Evolutionary conservation across 345 rosid genomes (phyloP), one percentile per base, ranked within the genome.

Genomic region (Draba incana): DNA sequence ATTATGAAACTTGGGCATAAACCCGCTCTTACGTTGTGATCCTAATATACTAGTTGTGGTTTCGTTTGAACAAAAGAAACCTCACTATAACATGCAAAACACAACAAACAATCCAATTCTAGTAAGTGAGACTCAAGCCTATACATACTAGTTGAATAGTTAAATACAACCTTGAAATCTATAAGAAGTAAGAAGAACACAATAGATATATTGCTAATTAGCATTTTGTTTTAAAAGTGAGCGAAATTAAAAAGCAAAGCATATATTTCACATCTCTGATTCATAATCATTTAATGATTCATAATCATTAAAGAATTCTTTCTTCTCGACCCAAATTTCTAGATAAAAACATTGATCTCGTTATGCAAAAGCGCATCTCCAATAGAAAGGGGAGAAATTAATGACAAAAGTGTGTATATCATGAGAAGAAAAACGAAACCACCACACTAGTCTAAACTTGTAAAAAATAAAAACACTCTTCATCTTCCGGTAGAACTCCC

Each of bases 401-500:
- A 60, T 52, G 56, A 28, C 35, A 61, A 63, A 38, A 38, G 51
- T 33, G 16, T 57, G 57, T 60, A 66, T 47, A 57, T 37, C 31
- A 68, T 67, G 74, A 54, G 41, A 62, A 62, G 64, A 62, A 46
- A 55, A 52, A 41, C 28, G 64, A 56, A 49, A 56, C 48, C 57
- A 63, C 49, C 54, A 62, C 69, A 62, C 65, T 63, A 63, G 30
- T 65, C 66, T 51, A 57, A 65, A 44, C 53, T 66, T 66, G 62
- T 59, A 59, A 20, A 23, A 59, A 13, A 23, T 0, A 55, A 47
- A 16, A 33, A 6, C 35, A 15, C 28, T n/a, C 55, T 33, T 70
- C 52, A 75, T 65, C 72, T 51, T 39, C 64, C 71, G 16, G 71
- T 70, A 39, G 76, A 76, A 53, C 64, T 76, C 57, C 50, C 66